Evolutionary conservation across 352 stramenopile genomes (phyloP), one percentile per base, ranked within the genome.

Genomic region (Pythium periplocum): DNA sequence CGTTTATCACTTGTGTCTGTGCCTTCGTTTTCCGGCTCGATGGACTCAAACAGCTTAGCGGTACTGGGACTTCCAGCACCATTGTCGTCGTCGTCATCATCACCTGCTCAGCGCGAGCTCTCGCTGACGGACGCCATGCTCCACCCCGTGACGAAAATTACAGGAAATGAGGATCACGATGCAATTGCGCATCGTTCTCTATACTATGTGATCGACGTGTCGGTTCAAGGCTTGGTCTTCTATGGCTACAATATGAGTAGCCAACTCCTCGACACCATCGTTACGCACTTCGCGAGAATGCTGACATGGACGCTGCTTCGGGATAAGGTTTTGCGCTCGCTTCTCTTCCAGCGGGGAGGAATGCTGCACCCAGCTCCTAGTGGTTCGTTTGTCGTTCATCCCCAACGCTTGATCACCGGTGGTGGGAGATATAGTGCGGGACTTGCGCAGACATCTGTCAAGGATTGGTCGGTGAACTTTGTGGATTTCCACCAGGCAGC

Each of bases 181-280:
- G 40, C 33, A 17, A n/a, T 37, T 3, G 9, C 43, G 33, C 78
- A 70, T n/a, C 69, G 78, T 34, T 83, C 76, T 9, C 84, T 91
- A 45, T 93, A 88, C 45, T 91, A 89, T 48, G 59, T 90, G 33
- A 52, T 90, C 12, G 76, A 89, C 33, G 41, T 93, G 7, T 93
- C 79, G 1, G 67, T 68, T 6, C 76, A 69, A 34, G 83, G 83
- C 0, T 42, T 93, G 31, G 62, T 63, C 0, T 59, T 88, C 17
- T 87, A 84, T 46, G 83, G 72, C 45, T 93, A 93, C 67, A 93
- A 93, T 51, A 79, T 91, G 71, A 89, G 81, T 41, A 56, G 61
- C 1, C 62, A 70, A 42, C 61, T 91, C 10, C 60, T 87, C 11
- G 83, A 93, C 26, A 65, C 62, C 2, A 57, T 93, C 31, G 54